A percentile compares a stretch with the other conserved stretches of the same genome.
These are phyloP conservation scores for Quercus phellos DNA, from an alignment of 331 rosid genomes.

Conservation along the genomic window DNA sequence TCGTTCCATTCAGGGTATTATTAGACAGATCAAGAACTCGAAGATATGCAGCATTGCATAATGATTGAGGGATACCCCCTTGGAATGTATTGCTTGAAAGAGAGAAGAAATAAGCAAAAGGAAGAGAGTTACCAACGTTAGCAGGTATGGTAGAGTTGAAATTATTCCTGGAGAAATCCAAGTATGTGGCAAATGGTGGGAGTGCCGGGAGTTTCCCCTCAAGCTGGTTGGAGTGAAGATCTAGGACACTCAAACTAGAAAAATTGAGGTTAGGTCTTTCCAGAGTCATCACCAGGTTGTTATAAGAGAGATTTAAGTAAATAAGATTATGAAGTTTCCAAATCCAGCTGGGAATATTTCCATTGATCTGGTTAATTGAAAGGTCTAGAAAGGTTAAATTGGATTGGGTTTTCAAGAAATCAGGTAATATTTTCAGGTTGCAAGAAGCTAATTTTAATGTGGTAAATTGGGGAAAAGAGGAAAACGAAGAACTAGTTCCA, in stretches of 20 bases:
- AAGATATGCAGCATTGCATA: neutral
- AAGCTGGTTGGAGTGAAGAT: slow-evolving; percentile 17
- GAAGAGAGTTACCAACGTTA: neutral
- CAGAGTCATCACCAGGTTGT: neutral
- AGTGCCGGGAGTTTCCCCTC: too few species aligned
- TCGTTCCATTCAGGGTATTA: neutral
- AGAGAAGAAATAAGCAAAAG: neutral
- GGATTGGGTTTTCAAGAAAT: slow-evolving; percentile 18
- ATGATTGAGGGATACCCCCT: slow-evolving; percentile 3
- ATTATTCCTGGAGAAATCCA: too few species aligned
- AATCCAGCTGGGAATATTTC: too few species aligned
- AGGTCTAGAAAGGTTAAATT: slow-evolving; percentile 5
- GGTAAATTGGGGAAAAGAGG: slow-evolving; percentile 10
- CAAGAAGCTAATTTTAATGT: slow-evolving; percentile 4
- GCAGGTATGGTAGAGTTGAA: slow-evolving; percentile 13
- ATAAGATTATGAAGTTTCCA: neutral
- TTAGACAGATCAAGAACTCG: neutral
- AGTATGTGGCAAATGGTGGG: too few species aligned
- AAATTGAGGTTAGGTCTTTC: neutral
- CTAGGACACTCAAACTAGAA: neutral
- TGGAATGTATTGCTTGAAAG: slow-evolving; percentile 13
- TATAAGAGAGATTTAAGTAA: slow-evolving; percentile 7
- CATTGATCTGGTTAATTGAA: neutral
- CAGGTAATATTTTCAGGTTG: slow-evolving; percentile 11
- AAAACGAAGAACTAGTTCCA: neutral